These are phyloP conservation scores for Lipomyces spencermartinsiae DNA, from an alignment of 805 yeast genomes.

Conservation along the genomic window DNA sequence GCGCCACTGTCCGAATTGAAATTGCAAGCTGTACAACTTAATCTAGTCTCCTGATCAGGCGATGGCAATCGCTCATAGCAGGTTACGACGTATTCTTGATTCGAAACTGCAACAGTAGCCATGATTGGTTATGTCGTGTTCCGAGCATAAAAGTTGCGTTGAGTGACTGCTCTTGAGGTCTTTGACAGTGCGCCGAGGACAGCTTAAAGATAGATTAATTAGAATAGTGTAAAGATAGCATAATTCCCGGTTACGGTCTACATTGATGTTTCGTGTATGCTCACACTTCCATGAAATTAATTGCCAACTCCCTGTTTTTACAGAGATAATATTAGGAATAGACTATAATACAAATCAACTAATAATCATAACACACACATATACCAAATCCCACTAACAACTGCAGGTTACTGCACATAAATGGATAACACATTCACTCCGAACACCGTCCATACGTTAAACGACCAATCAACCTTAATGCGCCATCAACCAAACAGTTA, in stretches of 20 bases:
- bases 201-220: too few species aligned
- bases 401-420: not conserved
- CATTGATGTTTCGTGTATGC: not conserved
- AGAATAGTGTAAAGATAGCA: too few species aligned
- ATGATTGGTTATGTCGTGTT: too few species aligned
- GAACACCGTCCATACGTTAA: not conserved
- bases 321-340: not conserved
- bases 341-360: not conserved
- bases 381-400: not conserved
- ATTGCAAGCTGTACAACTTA: not conserved
- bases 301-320: not conserved
- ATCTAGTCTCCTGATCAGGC: too few species aligned
- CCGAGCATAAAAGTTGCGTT: too few species aligned
- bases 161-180: too few species aligned
- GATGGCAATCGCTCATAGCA: too few species aligned
- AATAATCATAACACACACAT: not conserved
- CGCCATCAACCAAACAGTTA: constrained; percentile 1
- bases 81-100: too few species aligned
- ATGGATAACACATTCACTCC: not conserved
- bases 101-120: too few species aligned
- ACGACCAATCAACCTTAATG: not conserved
- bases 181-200: too few species aligned
- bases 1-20: not conserved
- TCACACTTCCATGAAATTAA: not conserved
- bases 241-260: too few species aligned